phyloP scores from a whole-genome alignment of 2,329 filamentous ascomycete species.

The Chaetomium sp. region DNA sequence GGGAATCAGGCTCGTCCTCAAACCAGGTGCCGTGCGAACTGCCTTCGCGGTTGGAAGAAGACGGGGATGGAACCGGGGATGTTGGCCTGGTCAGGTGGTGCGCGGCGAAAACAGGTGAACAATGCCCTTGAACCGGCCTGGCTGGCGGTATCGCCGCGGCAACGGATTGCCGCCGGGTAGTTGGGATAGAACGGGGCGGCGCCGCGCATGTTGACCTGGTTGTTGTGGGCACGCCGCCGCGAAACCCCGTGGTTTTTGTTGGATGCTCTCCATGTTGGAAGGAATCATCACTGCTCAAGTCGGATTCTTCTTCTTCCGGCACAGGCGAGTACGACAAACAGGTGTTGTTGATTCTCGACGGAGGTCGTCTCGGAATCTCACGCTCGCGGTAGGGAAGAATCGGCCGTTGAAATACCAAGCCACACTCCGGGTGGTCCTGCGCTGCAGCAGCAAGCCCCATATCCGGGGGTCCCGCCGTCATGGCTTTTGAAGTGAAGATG shows the following conservation, averaged over 20 bases:
- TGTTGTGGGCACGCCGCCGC: background rate
- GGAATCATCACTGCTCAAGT: background rate
- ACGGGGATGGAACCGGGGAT: slow-evolving; percentile 5
- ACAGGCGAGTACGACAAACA: background rate
- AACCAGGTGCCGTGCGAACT: slow-evolving; percentile 18
- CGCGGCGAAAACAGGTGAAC: slow-evolving; percentile 25
- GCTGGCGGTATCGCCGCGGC: slow-evolving; percentile 28
- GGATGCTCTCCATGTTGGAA: background rate
- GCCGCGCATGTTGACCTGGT: slow-evolving; percentile 33
- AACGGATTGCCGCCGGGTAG: slow-evolving; percentile 33
- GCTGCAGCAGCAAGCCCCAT: slow-evolving; percentile 29
- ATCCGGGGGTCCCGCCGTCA: slow-evolving; percentile 46
- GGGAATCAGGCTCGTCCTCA: slow-evolving; percentile 16
- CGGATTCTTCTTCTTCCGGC: background rate
- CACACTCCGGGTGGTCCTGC: slow-evolving; percentile 2
- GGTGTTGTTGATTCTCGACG: background rate
- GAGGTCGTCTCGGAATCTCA: slow-evolving; percentile 1
- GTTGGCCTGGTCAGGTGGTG: slow-evolving; percentile 15
- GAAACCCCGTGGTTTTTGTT: slow-evolving; percentile 19
- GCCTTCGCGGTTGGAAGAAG: slow-evolving; percentile 6
- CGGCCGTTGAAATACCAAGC: background rate
- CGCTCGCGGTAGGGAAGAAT: slow-evolving; percentile 2
- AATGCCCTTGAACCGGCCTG: slow-evolving; percentile 34
- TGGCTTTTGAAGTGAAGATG: slow-evolving; percentile 44
- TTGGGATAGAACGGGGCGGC: slow-evolving; percentile 29